phyloP scores from a whole-genome alignment of 768 basidiomycete species.

The Fomitopsis serialis region DNA sequence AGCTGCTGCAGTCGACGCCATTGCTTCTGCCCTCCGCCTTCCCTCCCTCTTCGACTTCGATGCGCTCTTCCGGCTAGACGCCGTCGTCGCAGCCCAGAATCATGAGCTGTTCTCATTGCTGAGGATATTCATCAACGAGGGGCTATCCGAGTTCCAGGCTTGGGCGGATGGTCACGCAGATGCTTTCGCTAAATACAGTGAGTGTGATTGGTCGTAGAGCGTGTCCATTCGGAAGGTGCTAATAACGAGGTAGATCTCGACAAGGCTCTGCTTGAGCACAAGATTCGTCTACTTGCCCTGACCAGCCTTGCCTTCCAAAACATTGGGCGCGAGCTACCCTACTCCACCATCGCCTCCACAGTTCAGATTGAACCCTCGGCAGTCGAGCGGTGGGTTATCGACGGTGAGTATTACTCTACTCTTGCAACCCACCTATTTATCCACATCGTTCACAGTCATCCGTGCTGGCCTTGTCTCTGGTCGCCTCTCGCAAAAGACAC shows the following conservation, averaged over 20 bases:
- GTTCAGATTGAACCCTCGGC: constrained; percentile 59
- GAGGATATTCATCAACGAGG: constrained; percentile 65
- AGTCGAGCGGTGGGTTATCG: constrained; percentile 86
- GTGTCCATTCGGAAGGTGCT: not conserved
- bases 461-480: constrained; percentile 74
- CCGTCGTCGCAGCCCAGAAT: constrained; percentile 57
- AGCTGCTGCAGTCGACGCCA: constrained; percentile 51
- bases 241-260: constrained; percentile 44
- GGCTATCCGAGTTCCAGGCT: constrained; percentile 51
- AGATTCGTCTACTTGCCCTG: constrained; percentile 74
- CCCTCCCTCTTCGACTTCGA: constrained; percentile 79
- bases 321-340: constrained; percentile 68
- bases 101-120: constrained; percentile 74
- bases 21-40: constrained; percentile 60
- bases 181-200: constrained; percentile 54
- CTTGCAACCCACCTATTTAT: not conserved
- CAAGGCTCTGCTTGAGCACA: constrained; percentile 56
- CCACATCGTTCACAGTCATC: constrained; percentile 49
- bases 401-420: constrained; percentile 43
- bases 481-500: constrained; percentile 77
- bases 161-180: constrained; percentile 53
- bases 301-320: constrained; percentile 74
- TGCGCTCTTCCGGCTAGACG: constrained; percentile 69
- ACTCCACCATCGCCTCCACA: constrained; percentile 60
- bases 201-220: not conserved